A percentile compares a stretch with the other conserved stretches of the same genome.
These are phyloP conservation scores for Stramenopiles sp. DNA, from an alignment of 352 stramenopile species.

Conservation along the genomic window DNA sequence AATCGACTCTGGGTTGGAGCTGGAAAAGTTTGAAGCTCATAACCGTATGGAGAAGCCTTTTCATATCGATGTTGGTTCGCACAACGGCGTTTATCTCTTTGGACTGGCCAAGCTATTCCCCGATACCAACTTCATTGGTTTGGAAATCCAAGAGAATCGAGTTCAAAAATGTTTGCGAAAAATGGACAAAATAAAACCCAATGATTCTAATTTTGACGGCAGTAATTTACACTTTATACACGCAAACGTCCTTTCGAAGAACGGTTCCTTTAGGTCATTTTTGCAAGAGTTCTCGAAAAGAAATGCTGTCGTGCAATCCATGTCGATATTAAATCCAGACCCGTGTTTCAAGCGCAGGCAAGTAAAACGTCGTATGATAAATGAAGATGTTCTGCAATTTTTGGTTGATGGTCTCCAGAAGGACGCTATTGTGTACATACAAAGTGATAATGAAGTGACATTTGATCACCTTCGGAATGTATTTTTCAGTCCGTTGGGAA, in stretches of 20 bases:
- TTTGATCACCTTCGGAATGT: neutral
- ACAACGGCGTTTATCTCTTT: neutral
- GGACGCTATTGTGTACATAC: neutral
- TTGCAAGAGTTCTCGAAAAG: neutral
- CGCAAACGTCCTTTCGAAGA: neutral
- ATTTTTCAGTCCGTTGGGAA: neutral
- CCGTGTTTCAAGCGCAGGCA: neutral
- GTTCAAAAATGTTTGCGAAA: neutral
- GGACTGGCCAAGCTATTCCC: neutral
- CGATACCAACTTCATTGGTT: slow-evolving; percentile 1
- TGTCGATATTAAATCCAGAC: neutral
- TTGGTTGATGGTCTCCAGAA: neutral
- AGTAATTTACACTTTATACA: slow-evolving; percentile 6
- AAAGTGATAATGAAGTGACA: neutral
- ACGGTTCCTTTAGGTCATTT: neutral
- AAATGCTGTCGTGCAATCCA: neutral
- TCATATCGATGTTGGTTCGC: slow-evolving; percentile 1
- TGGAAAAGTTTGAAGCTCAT: neutral
- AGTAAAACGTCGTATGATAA: slow-evolving; percentile 2
- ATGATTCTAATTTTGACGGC: neutral
- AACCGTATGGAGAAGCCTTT: neutral
- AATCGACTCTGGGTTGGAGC: neutral
- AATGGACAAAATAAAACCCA: neutral
- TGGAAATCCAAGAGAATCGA: neutral
- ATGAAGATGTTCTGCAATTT: neutral